These are phyloP conservation scores for Albizia julibrissin DNA, from an alignment of 306 rosid species.

Conservation along the genomic window DNA sequence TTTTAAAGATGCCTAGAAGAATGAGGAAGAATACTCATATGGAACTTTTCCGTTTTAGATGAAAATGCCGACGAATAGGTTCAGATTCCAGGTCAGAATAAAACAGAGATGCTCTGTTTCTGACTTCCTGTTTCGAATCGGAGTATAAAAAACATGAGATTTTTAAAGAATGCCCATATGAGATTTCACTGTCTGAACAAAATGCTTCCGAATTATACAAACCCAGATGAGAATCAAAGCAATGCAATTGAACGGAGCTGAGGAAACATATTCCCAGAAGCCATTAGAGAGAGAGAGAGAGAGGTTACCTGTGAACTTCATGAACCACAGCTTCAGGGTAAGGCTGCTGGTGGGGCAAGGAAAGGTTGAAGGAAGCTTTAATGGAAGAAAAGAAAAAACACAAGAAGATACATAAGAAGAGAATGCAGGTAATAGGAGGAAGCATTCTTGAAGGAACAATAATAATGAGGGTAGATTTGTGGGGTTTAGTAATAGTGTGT, in stretches of 20 bases:
- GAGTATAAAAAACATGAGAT: background rate
- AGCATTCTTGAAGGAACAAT: constrained; percentile 51
- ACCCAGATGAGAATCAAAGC: background rate
- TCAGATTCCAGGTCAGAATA: background rate
- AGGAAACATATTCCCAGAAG: background rate
- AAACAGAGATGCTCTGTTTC: constrained; percentile 11
- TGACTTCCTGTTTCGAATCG: constrained; percentile 27
- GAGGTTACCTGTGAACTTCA: constrained; percentile 69
- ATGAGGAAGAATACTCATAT: background rate
- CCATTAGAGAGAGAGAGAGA: background rate
- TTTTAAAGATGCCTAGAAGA: background rate
- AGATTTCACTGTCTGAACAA: background rate
- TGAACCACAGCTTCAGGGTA: constrained; percentile 77
- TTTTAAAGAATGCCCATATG: background rate
- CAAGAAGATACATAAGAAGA: constrained; percentile 58
- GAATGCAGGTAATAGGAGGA: constrained; percentile 62
- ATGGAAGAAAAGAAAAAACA: constrained; percentile 45
- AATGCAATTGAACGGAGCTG: background rate
- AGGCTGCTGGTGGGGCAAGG: constrained; percentile 83
- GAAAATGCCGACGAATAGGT: background rate
- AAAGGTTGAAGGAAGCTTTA: constrained; percentile 60
- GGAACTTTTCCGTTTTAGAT: background rate
- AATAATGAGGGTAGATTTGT: constrained; percentile 26
- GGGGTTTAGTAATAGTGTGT: background rate
- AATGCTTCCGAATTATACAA: background rate